These are phyloP conservation scores for Aspergillus proliferans DNA, from an alignment of 2,329 filamentous ascomycete species.

Conservation along the genomic window DNA sequence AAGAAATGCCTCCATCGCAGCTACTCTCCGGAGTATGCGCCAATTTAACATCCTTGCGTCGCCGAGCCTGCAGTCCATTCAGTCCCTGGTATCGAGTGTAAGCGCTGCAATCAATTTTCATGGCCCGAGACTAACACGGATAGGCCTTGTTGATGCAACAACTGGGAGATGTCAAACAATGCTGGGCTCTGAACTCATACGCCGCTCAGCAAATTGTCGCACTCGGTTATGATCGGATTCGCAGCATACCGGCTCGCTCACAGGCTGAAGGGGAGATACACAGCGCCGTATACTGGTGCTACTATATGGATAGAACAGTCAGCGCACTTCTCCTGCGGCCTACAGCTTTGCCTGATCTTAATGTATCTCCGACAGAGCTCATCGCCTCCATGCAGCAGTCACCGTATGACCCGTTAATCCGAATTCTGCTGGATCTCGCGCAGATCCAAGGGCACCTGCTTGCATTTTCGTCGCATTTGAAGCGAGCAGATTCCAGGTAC, in stretches of 20 bases:
- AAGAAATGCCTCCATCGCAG: conserved; percentile 14
- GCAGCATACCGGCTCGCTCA: neutral
- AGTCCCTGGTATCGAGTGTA: conserved; percentile 21
- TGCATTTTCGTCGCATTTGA: neutral
- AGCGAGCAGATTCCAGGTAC: neutral
- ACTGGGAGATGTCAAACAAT: conserved; percentile 17
- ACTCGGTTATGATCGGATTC: conserved; percentile 16
- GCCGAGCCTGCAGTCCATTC: conserved; percentile 15
- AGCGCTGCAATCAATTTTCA: conserved; percentile 1
- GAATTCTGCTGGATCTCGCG: conserved; percentile 7
- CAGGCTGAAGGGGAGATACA: conserved; percentile 13
- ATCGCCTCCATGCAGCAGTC: neutral
- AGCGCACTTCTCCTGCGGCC: conserved; percentile 19
- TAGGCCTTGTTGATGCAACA: conserved; percentile 22
- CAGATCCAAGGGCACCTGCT: conserved; percentile 8
- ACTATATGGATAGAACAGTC: conserved; percentile 21
- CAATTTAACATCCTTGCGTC: conserved; percentile 13
- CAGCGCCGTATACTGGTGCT: conserved; percentile 21
- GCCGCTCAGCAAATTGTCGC: conserved; percentile 20
- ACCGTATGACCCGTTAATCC: conserved; percentile 6
- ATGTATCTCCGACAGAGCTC: conserved; percentile 4
- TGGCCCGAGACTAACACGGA: neutral
- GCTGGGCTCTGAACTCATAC: conserved; percentile 20
- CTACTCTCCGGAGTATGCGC: conserved; percentile 10
- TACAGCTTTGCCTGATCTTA: conserved; percentile 11